Percentiles rank a stretch among this genome's conserved stretches.
Conservation (phyloP, 306 rosid genomes). For the Prunus mume region DNA sequence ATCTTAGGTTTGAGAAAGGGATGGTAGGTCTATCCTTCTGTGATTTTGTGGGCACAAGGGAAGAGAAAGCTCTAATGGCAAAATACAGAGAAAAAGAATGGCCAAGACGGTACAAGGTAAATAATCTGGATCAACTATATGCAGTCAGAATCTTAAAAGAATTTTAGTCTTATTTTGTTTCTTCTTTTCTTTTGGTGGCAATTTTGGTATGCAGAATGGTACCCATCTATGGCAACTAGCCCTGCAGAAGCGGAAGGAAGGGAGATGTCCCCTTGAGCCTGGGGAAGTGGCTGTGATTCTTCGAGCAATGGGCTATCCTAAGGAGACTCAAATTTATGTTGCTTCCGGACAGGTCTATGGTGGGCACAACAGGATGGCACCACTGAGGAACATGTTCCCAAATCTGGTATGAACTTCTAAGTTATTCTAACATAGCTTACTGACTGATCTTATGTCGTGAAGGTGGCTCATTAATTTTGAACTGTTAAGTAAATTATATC, state of each 20-base stretch:
- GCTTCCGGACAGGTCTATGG: conserved; percentile 99
- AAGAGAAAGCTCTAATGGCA: conserved; percentile 92
- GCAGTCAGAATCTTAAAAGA: conserved; percentile 15
- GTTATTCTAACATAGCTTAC: neutral
- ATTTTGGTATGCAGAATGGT: conserved; percentile 77
- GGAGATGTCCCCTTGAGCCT: conserved; percentile 98
- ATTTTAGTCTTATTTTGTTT: neutral
- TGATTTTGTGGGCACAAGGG: conserved; percentile 98
- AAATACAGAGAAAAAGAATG: conserved; percentile 92
- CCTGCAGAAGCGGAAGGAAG: conserved; percentile 98
- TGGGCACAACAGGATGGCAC: conserved; percentile 98
- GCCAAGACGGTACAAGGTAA: conserved; percentile 98
- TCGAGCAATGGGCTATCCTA: conserved; percentile 96
- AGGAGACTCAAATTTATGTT: conserved; percentile 97
- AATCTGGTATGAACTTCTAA: conserved; percentile 52
- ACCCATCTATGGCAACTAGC: conserved; percentile 98
- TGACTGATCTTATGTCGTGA: neutral
- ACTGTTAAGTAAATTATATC: neutral
- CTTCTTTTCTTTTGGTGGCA: conserved; percentile 16
- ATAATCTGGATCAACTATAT: conserved; percentile 15
- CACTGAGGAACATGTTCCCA: conserved; percentile 93
- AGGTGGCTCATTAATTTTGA: conserved; percentile 3
- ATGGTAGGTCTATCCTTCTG: conserved; percentile 98
- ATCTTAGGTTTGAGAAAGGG: conserved; percentile 98
- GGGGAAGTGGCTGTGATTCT: conserved; percentile 99